These are phyloP conservation scores for Suillus bovinus DNA, from an alignment of 768 basidiomycete genomes.

Conservation along the genomic window DNA sequence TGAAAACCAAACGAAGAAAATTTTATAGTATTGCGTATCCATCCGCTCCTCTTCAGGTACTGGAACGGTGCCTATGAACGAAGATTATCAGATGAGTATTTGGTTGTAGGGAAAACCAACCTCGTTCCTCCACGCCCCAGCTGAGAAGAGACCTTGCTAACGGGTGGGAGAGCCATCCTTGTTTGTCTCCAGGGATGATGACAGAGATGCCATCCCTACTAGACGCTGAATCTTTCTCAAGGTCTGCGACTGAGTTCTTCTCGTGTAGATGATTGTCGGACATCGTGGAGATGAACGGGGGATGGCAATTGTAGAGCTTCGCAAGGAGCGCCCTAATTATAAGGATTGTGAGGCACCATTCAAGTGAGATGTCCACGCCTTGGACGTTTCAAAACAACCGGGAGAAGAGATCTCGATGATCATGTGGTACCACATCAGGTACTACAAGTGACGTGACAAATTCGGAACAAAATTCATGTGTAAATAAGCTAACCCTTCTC, in stretches of 20 bases:
- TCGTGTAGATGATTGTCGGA: slow-evolving; percentile 22
- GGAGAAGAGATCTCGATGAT: not conserved
- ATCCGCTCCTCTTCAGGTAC: slow-evolving; percentile 48
- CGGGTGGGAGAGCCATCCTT: slow-evolving; percentile 4
- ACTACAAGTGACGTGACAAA: not conserved
- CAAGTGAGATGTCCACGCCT: not conserved
- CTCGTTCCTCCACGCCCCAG: slow-evolving; percentile 35
- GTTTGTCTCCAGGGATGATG: slow-evolving; percentile 5
- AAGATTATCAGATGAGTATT: not conserved
- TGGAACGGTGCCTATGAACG: slow-evolving; percentile 49
- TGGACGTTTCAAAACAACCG: not conserved
- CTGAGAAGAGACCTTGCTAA: slow-evolving; percentile 22
- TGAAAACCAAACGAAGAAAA: slow-evolving; percentile 76
- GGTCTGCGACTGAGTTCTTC: slow-evolving; percentile 21
- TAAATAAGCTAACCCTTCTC: no score
- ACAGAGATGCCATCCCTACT: slow-evolving; percentile 4
- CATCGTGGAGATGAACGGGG: slow-evolving; percentile 20
- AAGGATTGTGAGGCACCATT: not conserved
- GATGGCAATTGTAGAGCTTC: not conserved
- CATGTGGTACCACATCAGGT: not conserved
- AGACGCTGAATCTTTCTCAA: slow-evolving; percentile 30
- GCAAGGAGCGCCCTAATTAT: not conserved
- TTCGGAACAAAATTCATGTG: not conserved
- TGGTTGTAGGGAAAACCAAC: slow-evolving; percentile 11
- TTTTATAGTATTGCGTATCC: slow-evolving; percentile 60